A percentile compares a stretch with the other conserved stretches of the same genome.
These are phyloP conservation scores for Anthostomella pinea DNA, from an alignment of 2,329 filamentous ascomycete species.

Conservation along the genomic window DNA sequence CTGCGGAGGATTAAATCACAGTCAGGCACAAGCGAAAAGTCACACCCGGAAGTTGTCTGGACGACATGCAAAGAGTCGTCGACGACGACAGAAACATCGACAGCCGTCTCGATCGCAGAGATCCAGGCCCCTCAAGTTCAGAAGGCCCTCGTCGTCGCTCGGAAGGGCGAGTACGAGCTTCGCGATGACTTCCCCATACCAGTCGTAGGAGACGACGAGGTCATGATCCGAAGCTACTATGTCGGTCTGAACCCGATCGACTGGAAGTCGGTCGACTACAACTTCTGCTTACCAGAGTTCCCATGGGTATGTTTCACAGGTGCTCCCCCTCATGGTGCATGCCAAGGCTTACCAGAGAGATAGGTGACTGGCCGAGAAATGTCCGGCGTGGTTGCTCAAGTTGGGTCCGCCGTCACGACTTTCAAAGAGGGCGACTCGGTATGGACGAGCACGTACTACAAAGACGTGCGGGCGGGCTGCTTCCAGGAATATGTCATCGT, in stretches of 20 bases:
- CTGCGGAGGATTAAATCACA: constrained; percentile 18
- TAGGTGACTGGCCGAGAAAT: constrained; percentile 32
- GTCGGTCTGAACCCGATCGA: constrained; percentile 40
- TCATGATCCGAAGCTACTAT: constrained; percentile 34
- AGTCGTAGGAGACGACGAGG: constrained; percentile 29
- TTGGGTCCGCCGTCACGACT: constrained; percentile 25
- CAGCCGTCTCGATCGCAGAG: constrained; percentile 15
- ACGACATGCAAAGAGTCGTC: constrained; percentile 13
- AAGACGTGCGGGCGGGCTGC: constrained; percentile 39
- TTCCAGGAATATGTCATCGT: constrained; percentile 42
- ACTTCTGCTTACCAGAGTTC: constrained; percentile 39
- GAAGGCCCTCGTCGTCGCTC: constrained; percentile 28
- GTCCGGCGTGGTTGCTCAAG: constrained; percentile 28
- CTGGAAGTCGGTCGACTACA: constrained; percentile 41
- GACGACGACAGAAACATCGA: constrained; percentile 19
- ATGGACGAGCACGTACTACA: constrained; percentile 41
- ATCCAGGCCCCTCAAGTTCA: constrained; percentile 14
- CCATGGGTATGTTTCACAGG: constrained; percentile 28
- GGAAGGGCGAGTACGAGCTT: constrained; percentile 28
- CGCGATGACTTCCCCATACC: constrained; percentile 25
- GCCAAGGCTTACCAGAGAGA: constrained; percentile 5
- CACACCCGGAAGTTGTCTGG: constrained; percentile 9
- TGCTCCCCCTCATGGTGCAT: background rate
- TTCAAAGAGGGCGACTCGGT: constrained; percentile 28
- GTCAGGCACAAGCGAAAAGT: constrained; percentile 9